A percentile compares a stretch with the other conserved stretches of the same genome.
Conservation (phyloP, 2,329 filamentous ascomycete genomes). For the Cladosporium sp. region DNA sequence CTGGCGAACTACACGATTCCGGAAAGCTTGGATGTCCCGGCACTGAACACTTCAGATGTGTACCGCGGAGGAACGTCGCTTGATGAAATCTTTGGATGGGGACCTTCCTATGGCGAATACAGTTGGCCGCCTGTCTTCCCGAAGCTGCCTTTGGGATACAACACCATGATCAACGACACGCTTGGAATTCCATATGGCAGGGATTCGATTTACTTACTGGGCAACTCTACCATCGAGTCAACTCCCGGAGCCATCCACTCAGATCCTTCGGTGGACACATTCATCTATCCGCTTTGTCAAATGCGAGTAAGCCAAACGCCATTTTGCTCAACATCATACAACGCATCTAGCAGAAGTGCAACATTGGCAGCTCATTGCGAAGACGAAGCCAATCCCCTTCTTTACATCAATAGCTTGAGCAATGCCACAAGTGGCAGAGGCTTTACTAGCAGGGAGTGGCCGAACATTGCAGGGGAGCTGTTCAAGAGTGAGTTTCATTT, state of each 20-base stretch:
- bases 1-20: slow-evolving; percentile 46
- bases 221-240: slow-evolving; percentile 37
- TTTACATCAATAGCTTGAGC: slow-evolving; percentile 55
- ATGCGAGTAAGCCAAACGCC: slow-evolving; percentile 65
- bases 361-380: slow-evolving; percentile 64
- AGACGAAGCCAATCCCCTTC: slow-evolving; percentile 54
- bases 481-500: slow-evolving; percentile 1
- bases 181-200: slow-evolving; percentile 34
- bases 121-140: slow-evolving; percentile 46
- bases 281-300: slow-evolving; percentile 65
- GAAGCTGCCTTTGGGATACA: slow-evolving; percentile 61
- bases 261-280: slow-evolving; percentile 34
- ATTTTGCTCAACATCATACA: slow-evolving; percentile 64
- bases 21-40: slow-evolving; percentile 38
- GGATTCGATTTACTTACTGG: slow-evolving; percentile 67
- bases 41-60: slow-evolving; percentile 18
- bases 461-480: slow-evolving; percentile 48
- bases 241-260: slow-evolving; percentile 6
- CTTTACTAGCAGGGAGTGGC: slow-evolving; percentile 45
- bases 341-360: slow-evolving; percentile 55
- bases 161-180: slow-evolving; percentile 65
- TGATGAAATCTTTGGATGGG: slow-evolving; percentile 72
- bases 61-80: slow-evolving; percentile 43
- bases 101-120: slow-evolving; percentile 46
- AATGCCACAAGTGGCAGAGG: slow-evolving; percentile 58